A percentile compares a stretch with the other conserved stretches of the same genome.
Conservation (phyloP, 306 rosid species). For the Dalbergia cultrata region DNA sequence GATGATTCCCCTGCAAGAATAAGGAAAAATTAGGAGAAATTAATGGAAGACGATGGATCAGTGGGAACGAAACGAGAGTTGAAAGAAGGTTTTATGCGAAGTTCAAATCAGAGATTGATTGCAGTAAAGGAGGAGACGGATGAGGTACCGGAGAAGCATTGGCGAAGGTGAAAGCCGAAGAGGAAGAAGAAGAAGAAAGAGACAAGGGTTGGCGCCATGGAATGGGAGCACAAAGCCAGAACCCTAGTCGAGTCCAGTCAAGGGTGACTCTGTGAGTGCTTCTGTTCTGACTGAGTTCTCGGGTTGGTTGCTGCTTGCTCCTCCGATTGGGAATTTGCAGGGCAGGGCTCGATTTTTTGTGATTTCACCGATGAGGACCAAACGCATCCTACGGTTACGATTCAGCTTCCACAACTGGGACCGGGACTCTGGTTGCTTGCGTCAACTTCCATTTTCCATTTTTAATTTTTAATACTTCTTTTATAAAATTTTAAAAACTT, state of each 20-base stretch:
- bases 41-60: constrained; percentile 9
- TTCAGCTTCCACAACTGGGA: too few species aligned
- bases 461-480: too few species aligned
- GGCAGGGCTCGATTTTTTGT: too few species aligned
- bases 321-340: too few species aligned
- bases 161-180: constrained; percentile 51
- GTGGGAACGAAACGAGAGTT: constrained; percentile 21
- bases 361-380: too few species aligned
- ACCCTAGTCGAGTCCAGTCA: constrained; percentile 38
- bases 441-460: too few species aligned
- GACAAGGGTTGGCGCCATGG: constrained; percentile 63
- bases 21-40: neutral
- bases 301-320: neutral
- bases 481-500: too few species aligned
- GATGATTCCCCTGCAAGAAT: constrained; percentile 55
- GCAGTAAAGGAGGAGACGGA: neutral
- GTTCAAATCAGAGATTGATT: constrained; percentile 15
- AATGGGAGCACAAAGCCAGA: constrained; percentile 50
- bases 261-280: neutral
- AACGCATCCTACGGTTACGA: too few species aligned
- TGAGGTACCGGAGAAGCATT: constrained; percentile 62
- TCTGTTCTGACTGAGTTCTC: neutral
- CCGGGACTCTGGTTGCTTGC: too few species aligned
- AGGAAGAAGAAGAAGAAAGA: constrained; percentile 50
- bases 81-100: neutral